These are phyloP conservation scores for Verticillium tricorpus DNA, from an alignment of 2,329 filamentous ascomycete species.

Conservation along the genomic window DNA sequence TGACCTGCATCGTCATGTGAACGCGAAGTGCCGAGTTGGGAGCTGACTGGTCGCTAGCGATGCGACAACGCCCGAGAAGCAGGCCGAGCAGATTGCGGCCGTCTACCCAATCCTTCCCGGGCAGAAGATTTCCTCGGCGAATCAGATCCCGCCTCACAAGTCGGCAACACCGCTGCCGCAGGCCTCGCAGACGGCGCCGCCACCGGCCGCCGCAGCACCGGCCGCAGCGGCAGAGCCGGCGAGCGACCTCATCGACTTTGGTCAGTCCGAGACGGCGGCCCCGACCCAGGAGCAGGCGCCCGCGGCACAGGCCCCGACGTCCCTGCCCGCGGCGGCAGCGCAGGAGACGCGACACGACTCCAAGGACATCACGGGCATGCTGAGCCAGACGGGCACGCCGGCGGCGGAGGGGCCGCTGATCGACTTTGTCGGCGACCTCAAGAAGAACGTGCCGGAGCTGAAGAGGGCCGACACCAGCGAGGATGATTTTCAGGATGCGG, in stretches of 20 bases:
- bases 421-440: slow-evolving; percentile 52
- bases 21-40: too few species aligned
- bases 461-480: slow-evolving; percentile 29
- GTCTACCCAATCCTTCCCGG: slow-evolving; percentile 83
- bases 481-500: slow-evolving; percentile 35
- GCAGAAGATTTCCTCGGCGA: slow-evolving; percentile 55
- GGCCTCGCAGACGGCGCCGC: background rate
- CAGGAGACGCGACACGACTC: slow-evolving; percentile 5
- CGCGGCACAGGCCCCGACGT: slow-evolving; percentile 3
- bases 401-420: slow-evolving; percentile 44
- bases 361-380: slow-evolving; percentile 37
- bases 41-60: slow-evolving; percentile 42
- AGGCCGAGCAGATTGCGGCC: slow-evolving; percentile 76
- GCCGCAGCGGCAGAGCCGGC: slow-evolving; percentile 17
- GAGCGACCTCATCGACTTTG: slow-evolving; percentile 54
- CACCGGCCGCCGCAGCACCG: slow-evolving; percentile 8
- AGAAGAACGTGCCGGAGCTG: slow-evolving; percentile 26
- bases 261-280: slow-evolving; percentile 12
- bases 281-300: slow-evolving; percentile 20
- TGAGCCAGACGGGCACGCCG: slow-evolving; percentile 42
- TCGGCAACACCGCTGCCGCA: slow-evolving; percentile 3
- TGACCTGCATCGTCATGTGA: slow-evolving; percentile 4
- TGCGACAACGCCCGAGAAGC: slow-evolving; percentile 59
- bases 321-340: slow-evolving; percentile 5
- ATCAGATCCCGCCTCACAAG: slow-evolving; percentile 47